Percentiles rank a stretch among this genome's conserved stretches.
These are phyloP conservation scores for Pythium scleroteichum DNA, from an alignment of 352 stramenopile species.

Conservation along the genomic window DNA sequence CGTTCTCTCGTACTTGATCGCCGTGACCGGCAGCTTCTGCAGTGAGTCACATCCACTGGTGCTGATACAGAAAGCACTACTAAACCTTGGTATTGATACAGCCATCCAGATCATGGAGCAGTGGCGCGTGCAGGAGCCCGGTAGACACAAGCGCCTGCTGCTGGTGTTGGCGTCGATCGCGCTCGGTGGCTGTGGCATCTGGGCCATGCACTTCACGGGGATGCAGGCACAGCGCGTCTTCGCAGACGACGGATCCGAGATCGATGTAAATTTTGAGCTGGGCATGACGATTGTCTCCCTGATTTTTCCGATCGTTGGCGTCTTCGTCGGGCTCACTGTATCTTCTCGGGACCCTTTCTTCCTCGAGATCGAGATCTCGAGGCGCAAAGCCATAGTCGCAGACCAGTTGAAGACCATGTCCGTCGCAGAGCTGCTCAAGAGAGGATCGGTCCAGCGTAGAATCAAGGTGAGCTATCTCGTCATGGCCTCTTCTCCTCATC, in stretches of 20 bases:
- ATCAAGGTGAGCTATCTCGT: slow-evolving; percentile 37
- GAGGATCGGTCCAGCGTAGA: slow-evolving; percentile 40
- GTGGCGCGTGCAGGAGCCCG: slow-evolving; percentile 47
- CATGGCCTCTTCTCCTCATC: not conserved
- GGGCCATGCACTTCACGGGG: slow-evolving; percentile 75
- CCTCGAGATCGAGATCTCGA: slow-evolving; percentile 53
- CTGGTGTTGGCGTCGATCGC: slow-evolving; percentile 42
- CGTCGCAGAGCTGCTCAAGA: slow-evolving; percentile 51
- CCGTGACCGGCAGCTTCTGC: slow-evolving; percentile 65
- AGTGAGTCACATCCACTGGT: slow-evolving; percentile 35
- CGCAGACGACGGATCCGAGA: slow-evolving; percentile 33
- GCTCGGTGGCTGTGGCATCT: slow-evolving; percentile 67
- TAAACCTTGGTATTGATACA: slow-evolving; percentile 9
- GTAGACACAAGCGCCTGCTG: slow-evolving; percentile 38
- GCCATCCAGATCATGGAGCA: slow-evolving; percentile 77
- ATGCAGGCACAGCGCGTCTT: slow-evolving; percentile 55
- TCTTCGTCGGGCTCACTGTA: slow-evolving; percentile 58
- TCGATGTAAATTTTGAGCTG: slow-evolving; percentile 55
- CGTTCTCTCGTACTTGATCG: slow-evolving; percentile 60
- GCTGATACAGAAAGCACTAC: too few species aligned
- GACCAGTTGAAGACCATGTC: slow-evolving; percentile 43
- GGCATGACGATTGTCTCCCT: slow-evolving; percentile 59
- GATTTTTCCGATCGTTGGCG: slow-evolving; percentile 48
- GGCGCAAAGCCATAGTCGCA: slow-evolving; percentile 51
- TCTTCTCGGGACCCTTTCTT: slow-evolving; percentile 65